Base-by-base conservation (phyloP, 768 basidiomycete genomes). In the Podaxis sp. region DNA sequence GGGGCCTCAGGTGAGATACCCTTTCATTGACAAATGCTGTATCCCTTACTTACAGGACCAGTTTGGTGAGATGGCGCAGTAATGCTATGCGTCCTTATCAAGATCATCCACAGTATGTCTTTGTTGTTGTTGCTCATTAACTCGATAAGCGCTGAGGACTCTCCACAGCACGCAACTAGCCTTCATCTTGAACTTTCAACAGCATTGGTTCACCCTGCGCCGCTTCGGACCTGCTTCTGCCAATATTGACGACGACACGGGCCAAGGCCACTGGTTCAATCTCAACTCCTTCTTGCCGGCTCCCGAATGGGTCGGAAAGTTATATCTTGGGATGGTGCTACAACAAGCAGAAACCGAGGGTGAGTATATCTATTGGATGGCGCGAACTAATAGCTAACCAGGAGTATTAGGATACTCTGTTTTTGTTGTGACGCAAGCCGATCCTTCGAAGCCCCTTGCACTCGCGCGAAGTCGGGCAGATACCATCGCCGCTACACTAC, bases 201-300 rank as follows among this genome's bases (percentile, higher is more conserved):
- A 91, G 58, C 95, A 96, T 69, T 97, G 95, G 95, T 92, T 91
- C 70, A 89, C 93, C 8, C 78, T 94, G 36, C 87, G 93, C 50
- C 85, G 90, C 20, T 96, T 96, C 70, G 93, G 92, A 20, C 71
- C 69, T 57, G 78, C 82, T 15, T 75, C 74, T 17, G 66, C 81
- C n/a, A 71, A 77, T 58, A 65, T 76, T 28, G 74, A 76, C 37
- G 64, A 73, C 30, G 83, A 85, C 69, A 72, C 74, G 15, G 84
- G 79, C 36, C 76, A 79, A 56, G 87, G 85, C 12, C 87, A 92
- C 72, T 95, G 93, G 93, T 95, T 92, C 76, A 94, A 96, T 72
- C 80, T 96, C 10, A 90, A 96, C 70, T 95, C 94, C 8, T 88
- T 83, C 66, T 76, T 88, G 13, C 65, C 78, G 37, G 71, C 74